Evolutionary conservation across 495 filamentous ascomycete species (phyloP).

Genomic region (Hypoxylon perforatum): DNA sequence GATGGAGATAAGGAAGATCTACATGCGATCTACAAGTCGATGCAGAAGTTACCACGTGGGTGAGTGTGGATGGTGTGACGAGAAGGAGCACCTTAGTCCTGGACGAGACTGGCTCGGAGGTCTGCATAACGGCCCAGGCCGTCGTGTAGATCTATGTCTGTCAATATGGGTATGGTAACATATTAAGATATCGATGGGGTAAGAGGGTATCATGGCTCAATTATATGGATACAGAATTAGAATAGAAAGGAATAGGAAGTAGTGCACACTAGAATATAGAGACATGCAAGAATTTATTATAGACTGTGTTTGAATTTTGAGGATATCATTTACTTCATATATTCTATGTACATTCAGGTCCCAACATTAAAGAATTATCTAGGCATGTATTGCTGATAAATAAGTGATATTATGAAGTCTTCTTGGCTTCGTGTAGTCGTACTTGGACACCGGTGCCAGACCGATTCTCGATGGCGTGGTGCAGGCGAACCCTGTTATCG

Average conservation of each 20-base stretch:
- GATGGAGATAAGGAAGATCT: too few species aligned
- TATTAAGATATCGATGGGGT: too few species aligned
- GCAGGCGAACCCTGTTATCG: conserved; percentile 48
- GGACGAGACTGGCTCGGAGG: too few species aligned
- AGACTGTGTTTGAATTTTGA: background rate
- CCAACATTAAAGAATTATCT: conserved; percentile 7
- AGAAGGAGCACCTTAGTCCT: background rate
- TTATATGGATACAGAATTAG: too few species aligned
- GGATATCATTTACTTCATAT: background rate
- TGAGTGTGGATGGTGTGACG: background rate
- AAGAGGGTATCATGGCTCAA: too few species aligned
- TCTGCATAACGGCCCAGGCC: too few species aligned
- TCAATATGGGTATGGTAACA: too few species aligned
- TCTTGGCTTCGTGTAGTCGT: conserved; percentile 46
- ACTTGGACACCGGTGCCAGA: conserved; percentile 59
- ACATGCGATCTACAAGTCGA: conserved; percentile 1
- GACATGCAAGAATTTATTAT: background rate
- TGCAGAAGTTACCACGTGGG: conserved; percentile 15
- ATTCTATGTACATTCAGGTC: background rate
- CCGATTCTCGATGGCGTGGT: conserved; percentile 60
- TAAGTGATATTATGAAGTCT: background rate
- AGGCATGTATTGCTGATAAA: too few species aligned
- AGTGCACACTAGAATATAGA: background rate
- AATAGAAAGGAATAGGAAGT: too few species aligned
- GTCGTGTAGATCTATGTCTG: too few species aligned